These are phyloP conservation scores for Pyrenula aspistea DNA, from an alignment of 495 filamentous ascomycete species.

Conservation along the genomic window DNA sequence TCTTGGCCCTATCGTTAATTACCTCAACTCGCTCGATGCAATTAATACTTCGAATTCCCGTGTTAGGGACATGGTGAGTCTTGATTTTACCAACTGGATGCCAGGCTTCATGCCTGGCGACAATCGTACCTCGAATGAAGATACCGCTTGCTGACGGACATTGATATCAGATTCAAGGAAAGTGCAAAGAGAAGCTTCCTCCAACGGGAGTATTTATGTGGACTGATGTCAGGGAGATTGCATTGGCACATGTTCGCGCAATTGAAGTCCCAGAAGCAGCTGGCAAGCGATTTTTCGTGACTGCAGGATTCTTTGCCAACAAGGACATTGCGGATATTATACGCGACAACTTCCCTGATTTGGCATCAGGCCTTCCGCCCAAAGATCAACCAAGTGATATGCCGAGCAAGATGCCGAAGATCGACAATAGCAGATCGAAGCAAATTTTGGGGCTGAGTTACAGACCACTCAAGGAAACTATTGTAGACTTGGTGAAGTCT, in stretches of 20 bases:
- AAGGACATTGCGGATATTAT: slow-evolving; percentile 54
- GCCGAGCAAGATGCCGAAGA: slow-evolving; percentile 26
- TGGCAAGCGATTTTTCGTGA: slow-evolving; percentile 59
- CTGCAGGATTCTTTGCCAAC: slow-evolving; percentile 51
- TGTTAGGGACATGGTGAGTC: slow-evolving; percentile 19
- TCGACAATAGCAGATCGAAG: slow-evolving; percentile 40
- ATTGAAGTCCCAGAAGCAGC: slow-evolving; percentile 55
- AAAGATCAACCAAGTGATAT: slow-evolving; percentile 28
- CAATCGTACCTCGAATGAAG: no score
- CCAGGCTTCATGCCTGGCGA: no score
- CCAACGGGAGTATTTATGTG: slow-evolving; percentile 44
- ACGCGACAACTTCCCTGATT: slow-evolving; percentile 52
- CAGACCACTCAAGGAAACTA: slow-evolving; percentile 36
- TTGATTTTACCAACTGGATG: no score
- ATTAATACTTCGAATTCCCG: slow-evolving; percentile 59
- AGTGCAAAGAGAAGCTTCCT: slow-evolving; percentile 52
- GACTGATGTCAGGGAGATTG: slow-evolving; percentile 61
- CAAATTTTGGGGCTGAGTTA: slow-evolving; percentile 49
- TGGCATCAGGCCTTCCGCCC: slow-evolving; percentile 44
- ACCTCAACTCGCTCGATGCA: slow-evolving; percentile 50
- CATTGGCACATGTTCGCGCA: slow-evolving; percentile 58
- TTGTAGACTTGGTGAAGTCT: slow-evolving; percentile 44
- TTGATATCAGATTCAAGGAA: slow-evolving; percentile 37
- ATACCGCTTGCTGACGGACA: slow-evolving; percentile 4
- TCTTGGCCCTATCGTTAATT: slow-evolving; percentile 55